Evolutionary conservation across 345 rosid genomes (phyloP), one percentile per base, ranked within the genome.

Genomic region (Eucalyptus marginata): DNA sequence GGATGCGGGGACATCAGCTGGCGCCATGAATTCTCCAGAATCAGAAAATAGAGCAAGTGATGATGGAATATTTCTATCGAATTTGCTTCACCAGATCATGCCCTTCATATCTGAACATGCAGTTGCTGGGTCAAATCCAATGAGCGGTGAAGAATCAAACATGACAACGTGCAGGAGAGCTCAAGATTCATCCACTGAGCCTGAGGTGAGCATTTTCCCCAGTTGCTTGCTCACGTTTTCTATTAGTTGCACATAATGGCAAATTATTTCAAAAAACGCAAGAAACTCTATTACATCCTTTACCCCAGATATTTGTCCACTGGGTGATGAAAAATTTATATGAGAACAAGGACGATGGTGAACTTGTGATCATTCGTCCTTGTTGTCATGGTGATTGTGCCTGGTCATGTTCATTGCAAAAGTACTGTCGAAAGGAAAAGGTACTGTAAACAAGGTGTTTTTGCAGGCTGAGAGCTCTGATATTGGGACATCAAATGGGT

Each of bases 51-150:
- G 87, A 43, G 89, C 88, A 86, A 93, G 91, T 20, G 94, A 93
- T 58, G 95, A 96, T 90, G 98, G 96, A 64, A 86, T 94, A 81
- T 93, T 94, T 89, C 91, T 96, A 86, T 96, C 97, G 22, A 92
- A 93, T 91, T 87, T 96, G 92, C 96, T 96, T 87, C 93, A 84
- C n/a, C 95, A 92, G 92, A 93, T 96, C 88, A 93, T 96, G 93
- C 98, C 97, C 16, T 13, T 90, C 56, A 89, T 96, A 76, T 89
- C 95, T 87, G 95, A 92, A 90, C 93, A 84, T 68, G 47, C 90
- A 18, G 91, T 84, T 49, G 85, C 90, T 81, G 93, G 90, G 83
- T 87, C 90, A 43, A 84, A 76, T 89, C 84, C n/a, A n/a, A 29
- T 71, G 25, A 20, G 92, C 64, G 85, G 86, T 46, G 95, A 87